Base-by-base conservation (phyloP, 768 basidiomycete species). In the Boletus edulis region DNA sequence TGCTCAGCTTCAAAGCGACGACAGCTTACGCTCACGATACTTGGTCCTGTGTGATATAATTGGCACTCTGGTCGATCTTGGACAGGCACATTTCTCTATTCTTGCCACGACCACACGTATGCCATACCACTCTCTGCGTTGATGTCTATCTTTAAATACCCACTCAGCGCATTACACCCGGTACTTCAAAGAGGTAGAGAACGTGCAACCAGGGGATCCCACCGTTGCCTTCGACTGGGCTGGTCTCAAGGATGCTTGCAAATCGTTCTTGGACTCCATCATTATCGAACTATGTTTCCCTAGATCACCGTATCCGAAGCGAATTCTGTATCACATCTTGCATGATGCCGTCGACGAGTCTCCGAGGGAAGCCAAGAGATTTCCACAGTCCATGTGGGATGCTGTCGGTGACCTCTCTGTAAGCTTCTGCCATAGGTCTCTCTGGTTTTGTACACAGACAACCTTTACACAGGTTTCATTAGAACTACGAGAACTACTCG, bases 221-320 rank as follows among this genome's bases (percentile, higher is more conserved):
- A 82, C 83, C 57, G 75, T 84, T 42, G 72, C 79, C 12, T 92
- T 94, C 66, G 85, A 89, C 61, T 85, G 81, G 81, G 72, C 58
- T 8, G 78, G 78, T 48, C 69, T 89, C 56, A 81, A 82, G 60
- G 76, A 76, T 31, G 85, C 85, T 20, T 83, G 87, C 61, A 78
- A 79, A 61, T 93, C 91, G 4, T 91, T 91, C 72, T 70, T 92
- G 46, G 91, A 92, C 68, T 90, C 89, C 1, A 87, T 92, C 54
- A 81, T 94, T 57, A 81, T 93, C 55, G 91, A 94, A 65, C 71
- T 94, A 7, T 89, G 86, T 62, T 85, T 93, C 58, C 91, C 91
- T 6, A 73, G 76, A 45, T 84, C 84, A 3, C 75, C 77, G 0
- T 89, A 88, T 69, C 86, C 89, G 5, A 82, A 80, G 65, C 76